Evolutionary conservation across 768 basidiomycete species (phyloP).

Genomic region (Gloeopeniophorella convolvens): DNA sequence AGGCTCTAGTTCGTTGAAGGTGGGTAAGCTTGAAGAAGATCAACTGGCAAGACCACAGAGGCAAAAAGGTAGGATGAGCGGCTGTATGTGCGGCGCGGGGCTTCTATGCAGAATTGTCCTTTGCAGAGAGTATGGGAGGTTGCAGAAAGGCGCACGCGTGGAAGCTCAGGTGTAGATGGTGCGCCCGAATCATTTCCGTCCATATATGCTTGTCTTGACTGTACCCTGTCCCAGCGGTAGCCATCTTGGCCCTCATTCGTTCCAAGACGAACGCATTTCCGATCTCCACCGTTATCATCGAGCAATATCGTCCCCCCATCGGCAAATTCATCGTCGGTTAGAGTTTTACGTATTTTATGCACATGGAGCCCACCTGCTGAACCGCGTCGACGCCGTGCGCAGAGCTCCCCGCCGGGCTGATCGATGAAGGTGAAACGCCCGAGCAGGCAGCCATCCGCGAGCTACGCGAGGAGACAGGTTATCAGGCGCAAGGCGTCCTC

Average conservation of each 20-base stretch:
- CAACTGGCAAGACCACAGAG: constrained; percentile 71
- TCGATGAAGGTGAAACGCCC: constrained; percentile 80
- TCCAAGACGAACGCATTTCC: constrained; percentile 70
- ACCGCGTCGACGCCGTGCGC: constrained; percentile 22
- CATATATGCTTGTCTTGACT: neutral
- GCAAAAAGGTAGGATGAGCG: constrained; percentile 47
- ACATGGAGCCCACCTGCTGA: too few relatives aligned
- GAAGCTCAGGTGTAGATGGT: constrained; percentile 79
- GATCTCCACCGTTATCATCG: constrained; percentile 75
- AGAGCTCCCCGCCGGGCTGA: constrained; percentile 69
- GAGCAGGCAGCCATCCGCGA: constrained; percentile 82
- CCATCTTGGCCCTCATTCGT: constrained; percentile 72
- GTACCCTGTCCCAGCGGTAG: constrained; percentile 52
- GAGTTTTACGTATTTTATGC: neutral
- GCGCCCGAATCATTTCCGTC: neutral
- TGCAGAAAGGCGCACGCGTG: constrained; percentile 77
- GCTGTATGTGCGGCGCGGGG: neutral
- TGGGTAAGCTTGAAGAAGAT: constrained; percentile 85
- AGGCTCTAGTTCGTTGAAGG: constrained; percentile 36
- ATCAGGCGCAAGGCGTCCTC: constrained; percentile 55
- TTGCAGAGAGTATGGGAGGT: constrained; percentile 80
- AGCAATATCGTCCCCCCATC: constrained; percentile 89
- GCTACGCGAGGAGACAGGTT: constrained; percentile 91
- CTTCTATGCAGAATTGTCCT: neutral
- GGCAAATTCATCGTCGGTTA: constrained; percentile 68